A percentile compares a stretch with the other conserved stretches of the same genome.
phyloP scores from a whole-genome alignment of 306 rosid species.

The Vicia villosa region DNA sequence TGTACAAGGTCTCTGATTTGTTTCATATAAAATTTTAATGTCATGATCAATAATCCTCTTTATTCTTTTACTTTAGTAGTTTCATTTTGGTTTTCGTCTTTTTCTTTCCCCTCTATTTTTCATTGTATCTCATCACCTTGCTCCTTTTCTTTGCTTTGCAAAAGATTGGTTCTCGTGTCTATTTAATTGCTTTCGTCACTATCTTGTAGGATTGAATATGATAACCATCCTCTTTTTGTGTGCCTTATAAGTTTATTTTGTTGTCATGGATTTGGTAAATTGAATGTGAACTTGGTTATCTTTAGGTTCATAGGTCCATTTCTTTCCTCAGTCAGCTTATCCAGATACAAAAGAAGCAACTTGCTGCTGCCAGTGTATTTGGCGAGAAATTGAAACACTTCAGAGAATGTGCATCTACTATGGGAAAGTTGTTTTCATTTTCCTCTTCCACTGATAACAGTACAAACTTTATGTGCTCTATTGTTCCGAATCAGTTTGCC shows the following conservation, averaged over 20 bases:
- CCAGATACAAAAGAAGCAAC: conserved; percentile 74
- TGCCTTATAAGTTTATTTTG: neutral
- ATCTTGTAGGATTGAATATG: conserved; percentile 13
- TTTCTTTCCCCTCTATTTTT: neutral
- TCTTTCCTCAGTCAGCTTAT: conserved; percentile 75
- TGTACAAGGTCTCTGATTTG: neutral
- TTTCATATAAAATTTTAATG: neutral
- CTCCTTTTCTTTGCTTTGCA: neutral
- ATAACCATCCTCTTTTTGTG: neutral
- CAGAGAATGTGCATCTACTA: conserved; percentile 52
- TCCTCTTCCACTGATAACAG: conserved; percentile 42
- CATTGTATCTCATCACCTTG: neutral
- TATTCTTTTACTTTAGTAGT: neutral
- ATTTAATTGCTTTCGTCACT: neutral
- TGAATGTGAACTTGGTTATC: conserved; percentile 23
- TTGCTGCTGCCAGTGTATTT: conserved; percentile 57
- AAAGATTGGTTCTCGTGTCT: conserved; percentile 12
- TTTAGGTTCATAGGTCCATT: conserved; percentile 65
- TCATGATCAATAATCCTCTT: neutral
- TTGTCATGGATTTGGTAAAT: neutral
- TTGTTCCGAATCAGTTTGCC: conserved; percentile 55
- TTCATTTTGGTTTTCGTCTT: neutral
- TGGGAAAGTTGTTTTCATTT: conserved; percentile 56
- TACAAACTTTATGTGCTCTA: conserved; percentile 38
- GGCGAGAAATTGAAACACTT: conserved; percentile 61